Conservation (phyloP, 768 basidiomycete species). For the Naganishia vishniacii region DNA sequence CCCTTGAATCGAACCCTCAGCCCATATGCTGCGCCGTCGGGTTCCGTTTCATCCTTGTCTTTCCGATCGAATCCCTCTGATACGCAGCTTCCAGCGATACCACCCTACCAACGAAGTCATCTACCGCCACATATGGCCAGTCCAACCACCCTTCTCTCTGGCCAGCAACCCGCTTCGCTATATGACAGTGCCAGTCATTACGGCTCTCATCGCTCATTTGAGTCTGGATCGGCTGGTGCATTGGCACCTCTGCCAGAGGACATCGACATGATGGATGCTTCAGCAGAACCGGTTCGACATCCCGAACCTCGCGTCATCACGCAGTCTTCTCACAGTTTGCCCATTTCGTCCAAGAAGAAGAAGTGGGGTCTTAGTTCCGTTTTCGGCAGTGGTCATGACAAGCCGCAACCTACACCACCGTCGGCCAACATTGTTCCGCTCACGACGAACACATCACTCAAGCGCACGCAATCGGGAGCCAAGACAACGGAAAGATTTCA, state of each 20-base stretch:
- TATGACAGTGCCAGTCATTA: conserved; percentile 8
- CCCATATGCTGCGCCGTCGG: conserved; percentile 2
- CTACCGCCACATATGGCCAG: conserved; percentile 29
- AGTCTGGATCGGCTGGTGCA: background rate
- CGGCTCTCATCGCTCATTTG: conserved; percentile 5
- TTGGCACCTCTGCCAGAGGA: conserved; percentile 25
- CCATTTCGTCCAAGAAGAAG: conserved; percentile 44
- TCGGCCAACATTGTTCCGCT: conserved; percentile 21
- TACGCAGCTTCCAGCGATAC: conserved; percentile 6
- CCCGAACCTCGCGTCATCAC: background rate
- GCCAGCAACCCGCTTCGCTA: conserved; percentile 17
- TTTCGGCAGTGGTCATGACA: conserved; percentile 43
- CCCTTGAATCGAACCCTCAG: background rate
- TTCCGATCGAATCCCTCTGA: conserved; percentile 5
- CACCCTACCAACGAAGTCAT: conserved; percentile 21
- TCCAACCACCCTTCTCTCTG: conserved; percentile 27
- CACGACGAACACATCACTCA: conserved; percentile 30
- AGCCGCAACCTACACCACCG: conserved; percentile 39
- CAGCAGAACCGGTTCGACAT: conserved; percentile 20
- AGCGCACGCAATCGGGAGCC: conserved; percentile 46
- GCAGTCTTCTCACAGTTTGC: conserved; percentile 11
- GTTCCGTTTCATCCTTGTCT: conserved; percentile 6
- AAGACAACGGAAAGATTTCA: conserved; percentile 25
- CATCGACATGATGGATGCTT: conserved; percentile 29
- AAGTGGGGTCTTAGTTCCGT: conserved; percentile 49